phyloP scores from a whole-genome alignment of 2,329 filamentous ascomycete genomes.

The Botrytis byssoidea region DNA sequence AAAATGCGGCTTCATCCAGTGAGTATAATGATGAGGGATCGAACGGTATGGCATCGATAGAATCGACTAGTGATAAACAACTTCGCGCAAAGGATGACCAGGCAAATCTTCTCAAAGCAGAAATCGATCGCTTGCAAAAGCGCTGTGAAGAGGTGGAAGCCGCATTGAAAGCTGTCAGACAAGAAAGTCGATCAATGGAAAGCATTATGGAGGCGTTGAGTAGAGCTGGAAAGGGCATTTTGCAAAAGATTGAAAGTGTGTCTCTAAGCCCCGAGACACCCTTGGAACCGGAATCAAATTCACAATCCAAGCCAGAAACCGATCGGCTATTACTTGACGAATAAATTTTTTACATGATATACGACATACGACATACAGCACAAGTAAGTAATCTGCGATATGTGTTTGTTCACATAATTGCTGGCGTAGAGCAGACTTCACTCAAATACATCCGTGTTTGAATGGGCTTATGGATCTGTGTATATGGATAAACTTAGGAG shows the following conservation, averaged over 20 bases:
- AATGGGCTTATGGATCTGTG: not conserved
- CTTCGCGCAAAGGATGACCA: constrained; percentile 19
- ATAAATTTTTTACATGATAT: not conserved
- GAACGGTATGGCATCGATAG: constrained; percentile 13
- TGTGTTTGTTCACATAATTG: not conserved
- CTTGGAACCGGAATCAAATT: not conserved
- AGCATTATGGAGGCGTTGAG: constrained; percentile 31
- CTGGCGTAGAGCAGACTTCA: not conserved
- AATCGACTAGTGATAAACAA: not conserved
- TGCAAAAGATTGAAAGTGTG: constrained; percentile 17
- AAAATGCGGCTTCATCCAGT: not conserved
- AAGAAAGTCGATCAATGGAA: constrained; percentile 35
- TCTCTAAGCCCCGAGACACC: not conserved
- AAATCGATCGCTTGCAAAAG: constrained; percentile 31
- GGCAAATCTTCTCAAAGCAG: constrained; percentile 29
- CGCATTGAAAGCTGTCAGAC: constrained; percentile 30
- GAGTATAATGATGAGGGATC: constrained; percentile 23
- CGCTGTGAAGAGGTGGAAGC: constrained; percentile 34
- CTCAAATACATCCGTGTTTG: not conserved
- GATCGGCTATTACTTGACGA: not conserved
- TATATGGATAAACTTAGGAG: not conserved
- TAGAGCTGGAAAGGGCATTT: constrained; percentile 23
- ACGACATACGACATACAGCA: not conserved
- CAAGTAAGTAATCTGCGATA: not conserved
- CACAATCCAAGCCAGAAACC: not conserved